phyloP scores from a whole-genome alignment of 129 eudicot genomes.

The Erigeron canadensis region DNA sequence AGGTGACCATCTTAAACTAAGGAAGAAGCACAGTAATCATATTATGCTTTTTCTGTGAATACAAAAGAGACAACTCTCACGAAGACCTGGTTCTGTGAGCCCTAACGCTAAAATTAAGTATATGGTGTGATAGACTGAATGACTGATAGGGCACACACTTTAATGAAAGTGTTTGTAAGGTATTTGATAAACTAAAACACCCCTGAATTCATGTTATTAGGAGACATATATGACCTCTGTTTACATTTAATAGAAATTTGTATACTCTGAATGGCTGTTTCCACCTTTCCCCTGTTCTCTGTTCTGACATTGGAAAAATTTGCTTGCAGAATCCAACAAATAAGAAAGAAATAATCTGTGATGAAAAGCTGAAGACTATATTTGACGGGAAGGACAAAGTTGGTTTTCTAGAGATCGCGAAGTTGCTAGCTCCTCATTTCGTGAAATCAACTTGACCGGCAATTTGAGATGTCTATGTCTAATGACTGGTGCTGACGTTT shows the following conservation, averaged over 20 bases:
- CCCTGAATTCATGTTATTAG: neutral
- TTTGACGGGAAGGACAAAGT: slow-evolving; percentile 41
- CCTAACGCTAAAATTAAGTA: too few species aligned
- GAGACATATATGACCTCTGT: neutral
- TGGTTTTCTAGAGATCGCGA: slow-evolving; percentile 37
- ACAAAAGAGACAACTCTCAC: too few species aligned
- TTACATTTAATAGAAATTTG: neutral
- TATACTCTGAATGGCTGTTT: neutral
- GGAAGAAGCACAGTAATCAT: too few species aligned
- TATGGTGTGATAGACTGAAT: too few species aligned
- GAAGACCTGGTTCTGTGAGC: too few species aligned
- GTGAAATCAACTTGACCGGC: slow-evolving; percentile 30
- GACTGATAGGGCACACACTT: too few species aligned
- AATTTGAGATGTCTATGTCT: neutral
- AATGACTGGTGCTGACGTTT: slow-evolving; percentile 1
- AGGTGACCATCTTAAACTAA: too few species aligned
- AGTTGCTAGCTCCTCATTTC: slow-evolving; percentile 44
- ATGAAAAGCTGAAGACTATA: slow-evolving; percentile 44
- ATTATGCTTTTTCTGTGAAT: too few species aligned
- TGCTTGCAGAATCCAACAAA: slow-evolving; percentile 42
- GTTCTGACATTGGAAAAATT: slow-evolving; percentile 17
- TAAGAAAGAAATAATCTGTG: slow-evolving; percentile 41
- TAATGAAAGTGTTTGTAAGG: too few species aligned
- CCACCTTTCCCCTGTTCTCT: neutral
- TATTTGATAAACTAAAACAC: too few species aligned